These are phyloP conservation scores for Chlorella ohadii DNA, from an alignment of 139 green algal genomes.

Conservation along the genomic window DNA sequence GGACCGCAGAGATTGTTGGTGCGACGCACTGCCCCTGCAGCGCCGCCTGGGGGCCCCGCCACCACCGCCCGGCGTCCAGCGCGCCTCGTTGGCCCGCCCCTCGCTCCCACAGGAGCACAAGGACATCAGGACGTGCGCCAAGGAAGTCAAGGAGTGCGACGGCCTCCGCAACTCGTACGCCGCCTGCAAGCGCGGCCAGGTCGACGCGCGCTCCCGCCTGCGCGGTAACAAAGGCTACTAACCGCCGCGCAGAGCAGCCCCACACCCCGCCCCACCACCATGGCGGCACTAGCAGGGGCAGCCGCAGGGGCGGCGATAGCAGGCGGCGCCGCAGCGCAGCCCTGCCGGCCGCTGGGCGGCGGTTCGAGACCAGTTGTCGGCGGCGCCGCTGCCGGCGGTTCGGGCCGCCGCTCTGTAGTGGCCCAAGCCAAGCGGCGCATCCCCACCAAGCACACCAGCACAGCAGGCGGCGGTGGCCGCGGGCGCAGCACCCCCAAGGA, in stretches of 20 bases:
- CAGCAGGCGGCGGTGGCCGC: neutral
- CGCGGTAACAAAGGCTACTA: conserved; percentile 83
- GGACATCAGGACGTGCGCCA: conserved; percentile 65
- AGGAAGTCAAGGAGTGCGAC: conserved; percentile 67
- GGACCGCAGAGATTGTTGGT: conserved; percentile 34
- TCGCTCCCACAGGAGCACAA: conserved; percentile 36
- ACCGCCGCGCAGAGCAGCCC: neutral
- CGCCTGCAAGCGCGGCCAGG: conserved; percentile 74
- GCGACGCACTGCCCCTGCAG: too few species aligned
- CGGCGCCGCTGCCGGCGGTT: too few species aligned
- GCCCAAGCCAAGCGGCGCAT: neutral
- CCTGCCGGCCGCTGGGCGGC: neutral
- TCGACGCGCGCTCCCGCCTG: conserved; percentile 79
- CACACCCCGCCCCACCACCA: neutral
- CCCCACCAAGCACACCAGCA: neutral
- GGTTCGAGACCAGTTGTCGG: neutral
- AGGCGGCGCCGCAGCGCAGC: neutral
- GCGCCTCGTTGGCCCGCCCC: too few species aligned
- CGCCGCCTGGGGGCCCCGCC: too few species aligned
- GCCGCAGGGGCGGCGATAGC: neutral
- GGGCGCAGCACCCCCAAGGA: neutral
- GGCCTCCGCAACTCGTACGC: conserved; percentile 68
- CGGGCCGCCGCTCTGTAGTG: neutral
- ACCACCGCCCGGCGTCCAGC: too few species aligned
- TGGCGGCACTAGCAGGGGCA: neutral